Base-by-base conservation (phyloP, 805 yeast species). In the Candida peoriensis region DNA sequence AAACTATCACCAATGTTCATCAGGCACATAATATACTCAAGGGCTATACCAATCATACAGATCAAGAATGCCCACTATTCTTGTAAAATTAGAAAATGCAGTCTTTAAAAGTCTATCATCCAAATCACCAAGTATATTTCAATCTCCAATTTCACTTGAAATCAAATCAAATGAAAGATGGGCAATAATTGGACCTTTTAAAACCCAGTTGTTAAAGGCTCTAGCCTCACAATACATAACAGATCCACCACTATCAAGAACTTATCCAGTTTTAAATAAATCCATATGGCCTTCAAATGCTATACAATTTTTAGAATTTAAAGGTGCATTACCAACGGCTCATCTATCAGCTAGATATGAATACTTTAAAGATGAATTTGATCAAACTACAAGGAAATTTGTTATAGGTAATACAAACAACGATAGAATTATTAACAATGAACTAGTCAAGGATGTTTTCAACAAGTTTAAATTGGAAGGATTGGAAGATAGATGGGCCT, bases 271-370 rank as follows among this genome's bases (percentile, higher is more conserved):
- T 22, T 47, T 75, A 30, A 55, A 63, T 8, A 52, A 63, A 24
- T 60, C 68, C 10, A 36, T 48, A 4, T 62, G 71, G 64, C 75
- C 79, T 2, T 47, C 70, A 2, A 64, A 69, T 29, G 74, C 59
- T 2, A 63, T 64, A 16, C 60, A 61, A 32, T 52, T 63, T 35
- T 55, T 76, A 6, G 66, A 66, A 43, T 76, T 76, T 44, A 64
- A 68, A 36, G 72, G 74, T 20, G 69, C 50, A 1, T 42, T 63
- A 15, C 70, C 70, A 6, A 63, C 77, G 12, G 84, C 88, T 0
- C 95, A 89, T 63, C 48, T 90, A 23, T 79, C 95, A 33, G 96
- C 97, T 1, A 60, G 98, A 34, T 90, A 86, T 53, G 98, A 90
- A 59, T 76, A 76, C 36, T 85, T 75, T 55, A 81, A 89, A 41